Base-by-base conservation (phyloP, 768 basidiomycete species). In the Hericium rajendrae region DNA sequence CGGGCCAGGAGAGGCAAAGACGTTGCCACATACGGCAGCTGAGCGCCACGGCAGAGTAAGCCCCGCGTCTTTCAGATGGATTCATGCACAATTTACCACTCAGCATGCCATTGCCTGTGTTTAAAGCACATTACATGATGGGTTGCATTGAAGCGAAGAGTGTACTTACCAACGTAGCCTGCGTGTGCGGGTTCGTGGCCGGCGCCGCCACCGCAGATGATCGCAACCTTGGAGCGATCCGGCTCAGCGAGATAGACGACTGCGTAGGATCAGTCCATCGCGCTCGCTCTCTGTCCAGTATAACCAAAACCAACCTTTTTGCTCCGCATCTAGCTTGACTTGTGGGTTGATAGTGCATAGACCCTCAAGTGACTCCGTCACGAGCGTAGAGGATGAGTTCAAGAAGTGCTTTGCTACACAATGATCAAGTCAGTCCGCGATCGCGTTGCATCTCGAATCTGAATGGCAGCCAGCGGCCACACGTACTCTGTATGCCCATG, bases 151-250 rank as follows among this genome's bases (percentile, higher is more conserved):
- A 41, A 51, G 15, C 43, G 22, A 20, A 39, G 18, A 37, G 46
- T 9, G 37, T 26, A 67, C 78, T 61, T 60, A 86, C 91, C 93
- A n/a, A 95, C 92, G 64, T 88, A 94, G 2, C 83, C 88, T 4
- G 90, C 82, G 71, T 94, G 92, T 15, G 92, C 81, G 6, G 94
- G 94, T 65, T 97, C 94, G 67, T 97, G 94, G 4, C 94, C 90
- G 24, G 86, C 83, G 37, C 91, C 91, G 5, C 91, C 91, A 9
- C 91, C 91, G 64, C 87, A 91, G 63, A 93, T 75, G 13, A 93
- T 73, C 2, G 86, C 80, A 46, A 93, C 91, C 66, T 83, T 83
- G 22, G 79, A 78, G 56, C 72, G 78, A 67, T 86, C 81, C 37
- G 70, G 78, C n/a, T 71, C 62, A 24, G 79, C 72, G 53, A 81